These are phyloP conservation scores for Lathyrus oleraceus DNA, from an alignment of 306 rosid genomes.

Conservation along the genomic window DNA sequence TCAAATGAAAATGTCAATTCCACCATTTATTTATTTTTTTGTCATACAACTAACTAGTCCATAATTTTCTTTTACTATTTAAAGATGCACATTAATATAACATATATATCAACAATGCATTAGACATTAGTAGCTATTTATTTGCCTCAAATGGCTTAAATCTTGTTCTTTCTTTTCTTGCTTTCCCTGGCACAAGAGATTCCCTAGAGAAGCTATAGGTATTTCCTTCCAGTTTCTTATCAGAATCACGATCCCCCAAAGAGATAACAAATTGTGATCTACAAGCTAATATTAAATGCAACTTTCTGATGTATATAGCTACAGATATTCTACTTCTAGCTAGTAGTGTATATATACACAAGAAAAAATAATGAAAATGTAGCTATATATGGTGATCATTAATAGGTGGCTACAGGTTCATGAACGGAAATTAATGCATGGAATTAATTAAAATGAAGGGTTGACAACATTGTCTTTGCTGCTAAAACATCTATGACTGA, in stretches of 20 bases:
- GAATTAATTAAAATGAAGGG: conserved; percentile 15
- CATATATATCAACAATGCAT: neutral
- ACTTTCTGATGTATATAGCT: neutral
- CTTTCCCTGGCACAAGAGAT: conserved; percentile 28
- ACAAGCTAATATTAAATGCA: conserved; percentile 37
- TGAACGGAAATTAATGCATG: conserved; percentile 15
- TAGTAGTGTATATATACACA: neutral
- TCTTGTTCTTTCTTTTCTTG: conserved; percentile 1
- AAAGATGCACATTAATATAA: too few relatives aligned
- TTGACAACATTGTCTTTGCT: conserved; percentile 9
- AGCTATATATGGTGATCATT: neutral
- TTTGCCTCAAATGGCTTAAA: conserved; percentile 35
- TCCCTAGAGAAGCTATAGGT: conserved; percentile 24
- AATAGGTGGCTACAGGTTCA: neutral
- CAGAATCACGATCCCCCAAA: conserved; percentile 34
- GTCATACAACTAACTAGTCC: neutral
- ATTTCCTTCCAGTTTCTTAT: conserved; percentile 17
- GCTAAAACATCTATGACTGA: conserved; percentile 14
- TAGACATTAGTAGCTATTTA: conserved; percentile 11
- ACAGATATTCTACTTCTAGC: neutral
- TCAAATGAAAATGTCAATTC: neutral
- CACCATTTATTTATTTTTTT: neutral
- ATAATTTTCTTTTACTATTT: too few relatives aligned
- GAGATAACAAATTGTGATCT: conserved; percentile 38
- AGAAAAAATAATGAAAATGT: neutral